Percentiles rank a stretch among this genome's conserved stretches.
Conservation (phyloP, 169 alveolate species). For the Plasmodium ovale region DNA sequence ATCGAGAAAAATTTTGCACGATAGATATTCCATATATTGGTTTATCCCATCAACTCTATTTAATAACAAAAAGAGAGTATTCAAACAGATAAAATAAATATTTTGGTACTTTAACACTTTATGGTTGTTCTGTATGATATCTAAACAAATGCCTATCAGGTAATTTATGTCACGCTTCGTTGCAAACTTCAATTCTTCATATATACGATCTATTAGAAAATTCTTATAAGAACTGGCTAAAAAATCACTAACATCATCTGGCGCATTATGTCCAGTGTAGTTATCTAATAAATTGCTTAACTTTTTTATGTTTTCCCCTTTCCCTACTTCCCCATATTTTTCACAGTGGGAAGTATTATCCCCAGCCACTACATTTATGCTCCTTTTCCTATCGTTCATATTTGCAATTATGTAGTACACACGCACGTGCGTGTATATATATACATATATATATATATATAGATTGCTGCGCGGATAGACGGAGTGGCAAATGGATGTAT, state of each 20-base stretch:
- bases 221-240: constrained; percentile 46
- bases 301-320: constrained; percentile 17
- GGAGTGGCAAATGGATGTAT: background rate
- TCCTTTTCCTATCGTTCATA: constrained; percentile 43
- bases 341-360: background rate
- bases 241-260: constrained; percentile 63
- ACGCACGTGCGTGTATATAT: background rate
- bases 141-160: constrained; percentile 44
- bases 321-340: background rate
- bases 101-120: constrained; percentile 27
- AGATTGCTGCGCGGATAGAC: background rate
- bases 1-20: constrained; percentile 16
- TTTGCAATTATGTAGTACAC: too few relatives aligned
- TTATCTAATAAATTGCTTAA: constrained; percentile 35
- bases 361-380: background rate
- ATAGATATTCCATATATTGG: constrained; percentile 21
- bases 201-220: constrained; percentile 46
- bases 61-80: constrained; percentile 56
- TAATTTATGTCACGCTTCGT: background rate
- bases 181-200: constrained; percentile 31
- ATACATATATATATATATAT: background rate
- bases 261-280: constrained; percentile 10
- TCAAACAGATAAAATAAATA: constrained; percentile 49
- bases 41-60: constrained; percentile 7
- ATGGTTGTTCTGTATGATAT: constrained; percentile 46